Conservation (phyloP, 495 filamentous ascomycete species). For the Aspergillus heteromorphus region DNA sequence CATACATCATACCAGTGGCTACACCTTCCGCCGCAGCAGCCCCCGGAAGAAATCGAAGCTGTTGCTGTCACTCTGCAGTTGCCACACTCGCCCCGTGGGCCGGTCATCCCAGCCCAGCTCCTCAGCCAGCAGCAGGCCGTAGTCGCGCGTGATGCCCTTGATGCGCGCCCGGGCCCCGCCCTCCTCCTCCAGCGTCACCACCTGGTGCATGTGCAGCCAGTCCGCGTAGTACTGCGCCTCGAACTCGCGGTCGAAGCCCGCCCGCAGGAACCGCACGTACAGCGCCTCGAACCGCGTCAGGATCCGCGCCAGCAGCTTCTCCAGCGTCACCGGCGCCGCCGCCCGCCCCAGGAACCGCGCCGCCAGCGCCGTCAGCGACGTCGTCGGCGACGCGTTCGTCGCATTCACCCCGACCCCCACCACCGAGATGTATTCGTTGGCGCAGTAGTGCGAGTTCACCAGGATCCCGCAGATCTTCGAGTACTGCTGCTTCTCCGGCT, state of each 20-base stretch:
- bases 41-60: constrained; percentile 98
- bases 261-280: constrained; percentile 65
- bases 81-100: constrained; percentile 70
- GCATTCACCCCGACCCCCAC: constrained; percentile 88
- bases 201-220: constrained; percentile 89
- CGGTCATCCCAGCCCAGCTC: constrained; percentile 70
- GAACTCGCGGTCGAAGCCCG: constrained; percentile 66
- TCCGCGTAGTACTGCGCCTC: constrained; percentile 75
- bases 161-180: constrained; percentile 74
- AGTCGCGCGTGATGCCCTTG: constrained; percentile 83
- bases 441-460: constrained; percentile 78
- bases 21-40: constrained; percentile 72
- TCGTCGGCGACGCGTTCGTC: constrained; percentile 81
- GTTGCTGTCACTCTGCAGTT: constrained; percentile 93
- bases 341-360: constrained; percentile 31
- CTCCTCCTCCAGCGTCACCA: constrained; percentile 82
- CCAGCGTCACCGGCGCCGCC: constrained; percentile 57
- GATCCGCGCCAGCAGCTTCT: constrained; percentile 80
- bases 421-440: constrained; percentile 77
- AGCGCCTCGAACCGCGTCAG: constrained; percentile 73
- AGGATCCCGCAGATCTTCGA: constrained; percentile 94
- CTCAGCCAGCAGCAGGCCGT: constrained; percentile 76
- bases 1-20: background rate
- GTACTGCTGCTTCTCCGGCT: constrained; percentile 55
- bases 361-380: constrained; percentile 71